phyloP scores from a whole-genome alignment of 2,329 filamentous ascomycete genomes.

The Exophiala viscosa region DNA sequence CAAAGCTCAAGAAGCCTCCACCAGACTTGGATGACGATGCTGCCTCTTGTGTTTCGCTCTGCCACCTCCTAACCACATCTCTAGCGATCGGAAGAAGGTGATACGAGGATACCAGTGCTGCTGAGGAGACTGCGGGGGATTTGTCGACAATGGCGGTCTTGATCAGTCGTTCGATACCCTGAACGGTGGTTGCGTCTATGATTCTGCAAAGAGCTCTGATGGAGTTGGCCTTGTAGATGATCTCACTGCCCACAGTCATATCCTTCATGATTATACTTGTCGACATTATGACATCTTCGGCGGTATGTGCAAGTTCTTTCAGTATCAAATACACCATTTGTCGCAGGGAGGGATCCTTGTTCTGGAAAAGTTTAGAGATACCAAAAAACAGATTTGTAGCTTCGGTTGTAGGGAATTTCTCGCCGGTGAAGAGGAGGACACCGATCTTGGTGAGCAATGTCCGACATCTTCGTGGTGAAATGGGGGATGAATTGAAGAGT shows the following conservation, averaged over 20 bases:
- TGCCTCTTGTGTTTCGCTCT: constrained; percentile 96
- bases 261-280: constrained; percentile 99
- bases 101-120: constrained; percentile 93
- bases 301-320: constrained; percentile 93
- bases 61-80: constrained; percentile 95
- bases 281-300: constrained; percentile 99
- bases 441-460: constrained; percentile 97
- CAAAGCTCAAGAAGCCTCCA: constrained; percentile 87
- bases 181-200: constrained; percentile 92
- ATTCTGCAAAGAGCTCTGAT: constrained; percentile 94
- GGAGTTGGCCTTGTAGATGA: constrained; percentile 90
- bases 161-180: constrained; percentile 96
- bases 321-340: constrained; percentile 99
- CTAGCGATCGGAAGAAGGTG: constrained; percentile 93
- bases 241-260: constrained; percentile 89
- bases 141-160: constrained; percentile 99
- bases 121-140: constrained; percentile 93
- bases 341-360: constrained; percentile 94
- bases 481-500: constrained; percentile 94
- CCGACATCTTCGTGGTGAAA: constrained; percentile 94
- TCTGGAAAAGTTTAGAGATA: constrained; percentile 98
- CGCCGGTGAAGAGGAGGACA: constrained; percentile 91
- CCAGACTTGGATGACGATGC: constrained; percentile 86
- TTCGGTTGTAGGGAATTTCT: constrained; percentile 95
- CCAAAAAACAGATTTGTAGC: constrained; percentile 98